Conservation (phyloP, 192 early-diverging fungal genomes). For the Backusella westeae region DNA sequence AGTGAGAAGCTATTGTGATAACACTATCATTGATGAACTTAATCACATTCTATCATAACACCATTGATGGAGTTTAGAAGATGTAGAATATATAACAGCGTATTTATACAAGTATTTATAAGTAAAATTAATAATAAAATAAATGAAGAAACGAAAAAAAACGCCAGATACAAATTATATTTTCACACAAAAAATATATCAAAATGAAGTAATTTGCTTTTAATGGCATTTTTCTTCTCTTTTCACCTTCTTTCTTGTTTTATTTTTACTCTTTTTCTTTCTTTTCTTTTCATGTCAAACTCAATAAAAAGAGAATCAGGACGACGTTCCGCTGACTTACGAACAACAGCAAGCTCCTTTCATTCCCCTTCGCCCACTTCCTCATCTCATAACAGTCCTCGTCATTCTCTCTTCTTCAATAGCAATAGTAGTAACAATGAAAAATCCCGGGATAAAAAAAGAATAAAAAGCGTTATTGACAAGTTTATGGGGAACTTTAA, state of each 20-base stretch:
- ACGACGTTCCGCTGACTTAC: neutral
- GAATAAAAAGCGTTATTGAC: slow-evolving; percentile 50
- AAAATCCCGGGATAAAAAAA: slow-evolving; percentile 27
- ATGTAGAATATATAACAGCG: neutral
- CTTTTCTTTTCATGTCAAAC: neutral
- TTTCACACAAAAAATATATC: too few relatives aligned
- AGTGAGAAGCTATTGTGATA: neutral
- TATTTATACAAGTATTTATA: neutral
- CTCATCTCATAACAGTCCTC: neutral
- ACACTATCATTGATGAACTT: neutral
- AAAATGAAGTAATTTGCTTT: neutral
- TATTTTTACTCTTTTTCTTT: neutral
- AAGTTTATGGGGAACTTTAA: slow-evolving; percentile 41
- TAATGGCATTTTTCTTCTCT: neutral
- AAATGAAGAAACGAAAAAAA: neutral
- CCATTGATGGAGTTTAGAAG: neutral
- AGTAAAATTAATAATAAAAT: neutral
- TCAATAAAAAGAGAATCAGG: neutral
- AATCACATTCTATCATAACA: neutral
- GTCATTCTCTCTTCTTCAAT: neutral
- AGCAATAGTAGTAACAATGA: neutral
- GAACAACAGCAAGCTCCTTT: neutral
- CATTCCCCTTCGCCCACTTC: neutral
- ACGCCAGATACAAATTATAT: neutral
- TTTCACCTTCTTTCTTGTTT: neutral